A percentile compares a stretch with the other conserved stretches of the same genome.
phyloP scores from a whole-genome alignment of 768 basidiomycete genomes.

The Suillus luteus region DNA sequence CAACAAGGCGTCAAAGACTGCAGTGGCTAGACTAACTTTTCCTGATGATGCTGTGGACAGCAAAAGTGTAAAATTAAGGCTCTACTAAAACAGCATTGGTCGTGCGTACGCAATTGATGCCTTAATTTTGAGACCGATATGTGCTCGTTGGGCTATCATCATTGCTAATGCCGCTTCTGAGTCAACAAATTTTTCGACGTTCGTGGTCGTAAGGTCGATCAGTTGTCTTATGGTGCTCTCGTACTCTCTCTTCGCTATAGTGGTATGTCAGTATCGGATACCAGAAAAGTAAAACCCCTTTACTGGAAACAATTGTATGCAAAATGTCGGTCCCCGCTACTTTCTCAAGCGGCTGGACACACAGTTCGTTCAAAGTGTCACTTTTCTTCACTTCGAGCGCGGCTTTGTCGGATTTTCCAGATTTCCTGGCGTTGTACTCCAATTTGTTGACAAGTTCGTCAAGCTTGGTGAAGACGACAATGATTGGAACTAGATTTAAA shows the following conservation, averaged over 20 bases:
- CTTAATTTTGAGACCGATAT: conserved; percentile 9
- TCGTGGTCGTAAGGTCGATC: conserved; percentile 11
- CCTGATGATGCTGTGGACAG: conserved; percentile 6
- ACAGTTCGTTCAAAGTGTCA: conserved; percentile 3
- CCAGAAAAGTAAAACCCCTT: background rate
- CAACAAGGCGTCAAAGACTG: background rate
- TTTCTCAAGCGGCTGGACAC: conserved; percentile 9
- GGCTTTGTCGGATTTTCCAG: background rate
- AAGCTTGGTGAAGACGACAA: conserved; percentile 15
- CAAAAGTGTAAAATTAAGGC: background rate
- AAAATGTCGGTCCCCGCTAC: conserved; percentile 7
- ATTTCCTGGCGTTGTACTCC: conserved; percentile 1
- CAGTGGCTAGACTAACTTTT: conserved; percentile 10
- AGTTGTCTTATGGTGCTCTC: conserved; percentile 7
- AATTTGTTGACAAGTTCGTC: conserved; percentile 3
- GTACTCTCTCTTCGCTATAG: conserved; percentile 7
- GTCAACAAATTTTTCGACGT: conserved; percentile 12
- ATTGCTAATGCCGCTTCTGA: conserved; percentile 13
- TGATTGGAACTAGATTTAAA: conserved; percentile 6
- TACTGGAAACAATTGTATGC: conserved; percentile 13
- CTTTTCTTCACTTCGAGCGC: conserved; percentile 1
- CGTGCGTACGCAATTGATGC: conserved; percentile 10
- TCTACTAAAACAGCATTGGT: background rate
- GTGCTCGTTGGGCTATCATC: conserved; percentile 13
- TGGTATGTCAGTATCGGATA: background rate